These are phyloP conservation scores for Mucor sp. DNA, from an alignment of 371 early-diverging fungal species.

Conservation along the genomic window DNA sequence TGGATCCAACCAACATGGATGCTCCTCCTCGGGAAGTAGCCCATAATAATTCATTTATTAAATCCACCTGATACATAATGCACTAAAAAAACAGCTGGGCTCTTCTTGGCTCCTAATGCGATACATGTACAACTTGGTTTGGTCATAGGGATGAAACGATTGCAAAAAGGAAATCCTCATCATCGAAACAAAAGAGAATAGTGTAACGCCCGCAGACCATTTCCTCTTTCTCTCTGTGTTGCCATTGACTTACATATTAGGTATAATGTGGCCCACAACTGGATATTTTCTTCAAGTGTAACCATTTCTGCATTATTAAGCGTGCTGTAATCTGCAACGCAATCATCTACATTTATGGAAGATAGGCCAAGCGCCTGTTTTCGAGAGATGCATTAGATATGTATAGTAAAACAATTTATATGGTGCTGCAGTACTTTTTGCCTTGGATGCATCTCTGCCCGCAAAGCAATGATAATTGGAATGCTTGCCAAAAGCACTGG, in stretches of 20 bases:
- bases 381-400: background rate
- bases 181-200: background rate
- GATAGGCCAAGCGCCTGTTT: background rate
- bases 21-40: background rate
- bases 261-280: background rate
- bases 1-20: background rate
- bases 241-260: background rate
- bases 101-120: background rate
- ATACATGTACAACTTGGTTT: background rate
- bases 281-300: background rate
- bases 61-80: background rate
- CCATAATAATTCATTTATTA: background rate
- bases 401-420: background rate
- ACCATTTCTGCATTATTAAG: background rate
- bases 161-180: background rate
- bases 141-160: background rate
- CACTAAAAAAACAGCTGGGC: background rate
- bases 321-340: background rate
- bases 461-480: background rate
- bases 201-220: conserved; percentile 7
- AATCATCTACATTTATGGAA: background rate
- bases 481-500: background rate
- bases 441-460: background rate
- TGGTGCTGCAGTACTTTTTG: background rate
- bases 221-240: background rate